Evolutionary conservation across 352 stramenopile species (phyloP).

Genomic region (Phytophthora idaei): DNA sequence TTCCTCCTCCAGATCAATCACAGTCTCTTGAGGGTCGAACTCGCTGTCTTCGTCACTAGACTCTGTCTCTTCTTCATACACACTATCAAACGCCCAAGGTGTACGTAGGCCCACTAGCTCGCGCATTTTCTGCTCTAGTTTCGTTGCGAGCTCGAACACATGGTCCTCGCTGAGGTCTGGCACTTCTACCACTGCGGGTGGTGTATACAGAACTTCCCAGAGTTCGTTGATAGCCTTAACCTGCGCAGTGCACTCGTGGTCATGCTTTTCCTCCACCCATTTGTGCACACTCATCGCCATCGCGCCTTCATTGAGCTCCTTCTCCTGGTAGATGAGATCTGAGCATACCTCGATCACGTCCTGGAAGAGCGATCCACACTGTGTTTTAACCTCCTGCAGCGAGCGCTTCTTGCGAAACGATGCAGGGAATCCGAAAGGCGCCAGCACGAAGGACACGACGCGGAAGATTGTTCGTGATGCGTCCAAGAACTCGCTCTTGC

Average conservation of each 20-base stretch:
- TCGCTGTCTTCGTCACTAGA: slow-evolving; percentile 25
- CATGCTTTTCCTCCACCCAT: slow-evolving; percentile 78
- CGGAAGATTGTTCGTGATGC: slow-evolving; percentile 74
- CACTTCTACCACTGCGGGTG: slow-evolving; percentile 72
- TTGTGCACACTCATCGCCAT: slow-evolving; percentile 91
- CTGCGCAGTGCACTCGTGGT: slow-evolving; percentile 68
- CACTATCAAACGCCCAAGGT: slow-evolving; percentile 62
- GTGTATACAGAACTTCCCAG: slow-evolving; percentile 65
- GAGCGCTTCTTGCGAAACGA: slow-evolving; percentile 61
- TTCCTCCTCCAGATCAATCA: slow-evolving; percentile 22
- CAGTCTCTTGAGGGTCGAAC: slow-evolving; percentile 29
- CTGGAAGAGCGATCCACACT: slow-evolving; percentile 78
- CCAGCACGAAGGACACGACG: slow-evolving; percentile 81
- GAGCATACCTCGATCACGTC: slow-evolving; percentile 88
- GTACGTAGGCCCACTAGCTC: slow-evolving; percentile 58
- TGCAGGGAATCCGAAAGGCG: slow-evolving; percentile 76
- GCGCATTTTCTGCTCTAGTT: slow-evolving; percentile 50
- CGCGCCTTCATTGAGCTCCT: slow-evolving; percentile 72
- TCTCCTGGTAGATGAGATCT: slow-evolving; percentile 82
- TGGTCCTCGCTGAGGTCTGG: slow-evolving; percentile 52
- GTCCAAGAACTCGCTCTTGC: slow-evolving; percentile 69
- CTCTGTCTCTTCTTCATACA: slow-evolving; percentile 31
- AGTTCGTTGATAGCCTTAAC: slow-evolving; percentile 84
- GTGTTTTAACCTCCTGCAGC: slow-evolving; percentile 74
- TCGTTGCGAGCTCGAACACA: slow-evolving; percentile 51